phyloP scores from a whole-genome alignment of 495 filamentous ascomycete genomes.

The Massariosphaeria phaeospora region DNA sequence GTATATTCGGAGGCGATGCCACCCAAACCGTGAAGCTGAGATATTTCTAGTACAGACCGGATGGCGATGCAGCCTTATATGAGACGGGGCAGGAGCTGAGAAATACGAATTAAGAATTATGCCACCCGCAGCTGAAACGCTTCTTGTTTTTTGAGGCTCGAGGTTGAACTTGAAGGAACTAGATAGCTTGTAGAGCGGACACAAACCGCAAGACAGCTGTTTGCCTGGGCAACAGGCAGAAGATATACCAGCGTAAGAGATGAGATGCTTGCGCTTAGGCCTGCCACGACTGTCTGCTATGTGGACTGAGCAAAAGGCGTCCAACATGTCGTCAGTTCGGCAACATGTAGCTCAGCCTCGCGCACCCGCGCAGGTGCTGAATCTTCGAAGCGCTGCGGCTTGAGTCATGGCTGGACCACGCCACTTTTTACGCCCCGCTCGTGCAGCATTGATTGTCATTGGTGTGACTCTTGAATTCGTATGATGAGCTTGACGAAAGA shows the following conservation, averaged over 20 bases:
- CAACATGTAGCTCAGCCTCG: constrained; percentile 17
- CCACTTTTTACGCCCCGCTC: neutral
- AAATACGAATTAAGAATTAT: constrained; percentile 24
- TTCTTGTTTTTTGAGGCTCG: neutral
- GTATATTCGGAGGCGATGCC: neutral
- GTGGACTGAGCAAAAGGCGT: neutral
- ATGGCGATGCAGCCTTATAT: neutral
- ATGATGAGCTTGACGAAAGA: constrained; percentile 1
- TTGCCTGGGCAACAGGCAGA: constrained; percentile 11
- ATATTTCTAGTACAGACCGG: neutral
- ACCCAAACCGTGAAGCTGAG: neutral
- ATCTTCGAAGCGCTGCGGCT: neutral
- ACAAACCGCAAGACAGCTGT: neutral
- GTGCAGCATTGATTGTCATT: no score
- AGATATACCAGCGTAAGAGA: constrained; percentile 1
- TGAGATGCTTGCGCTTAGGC: no score
- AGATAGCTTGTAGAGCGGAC: neutral
- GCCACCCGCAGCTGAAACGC: constrained; percentile 21
- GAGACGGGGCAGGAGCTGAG: constrained; percentile 7
- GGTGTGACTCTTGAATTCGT: neutral
- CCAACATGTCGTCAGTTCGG: constrained; percentile 15
- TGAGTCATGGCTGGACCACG: neutral
- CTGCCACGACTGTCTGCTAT: neutral
- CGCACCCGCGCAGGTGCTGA: constrained; percentile 2
- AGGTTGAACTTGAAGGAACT: neutral